These are phyloP conservation scores for Zygosaccharomyces pseudobailii DNA, from an alignment of 1,139 yeast species.

Conservation along the genomic window DNA sequence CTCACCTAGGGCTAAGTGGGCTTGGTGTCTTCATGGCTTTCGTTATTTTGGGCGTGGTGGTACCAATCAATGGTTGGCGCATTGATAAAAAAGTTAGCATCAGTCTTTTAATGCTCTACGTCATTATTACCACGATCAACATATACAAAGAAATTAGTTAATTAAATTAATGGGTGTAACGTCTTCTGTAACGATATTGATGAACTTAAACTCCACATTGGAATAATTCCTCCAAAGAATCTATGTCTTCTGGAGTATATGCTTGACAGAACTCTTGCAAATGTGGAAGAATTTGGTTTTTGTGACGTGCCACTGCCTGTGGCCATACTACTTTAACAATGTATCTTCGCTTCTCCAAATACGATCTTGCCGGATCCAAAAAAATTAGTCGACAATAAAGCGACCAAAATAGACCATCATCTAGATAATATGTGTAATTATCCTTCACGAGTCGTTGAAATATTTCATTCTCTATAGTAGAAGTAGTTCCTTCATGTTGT, in stretches of 20 bases:
- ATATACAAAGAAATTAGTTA: conserved; percentile 10
- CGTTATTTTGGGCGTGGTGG: conserved; percentile 45
- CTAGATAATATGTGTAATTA: conserved; percentile 18
- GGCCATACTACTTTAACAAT: conserved; percentile 23
- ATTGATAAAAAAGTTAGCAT: conserved; percentile 56
- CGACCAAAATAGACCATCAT: conserved; percentile 25
- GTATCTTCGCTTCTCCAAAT: conserved; percentile 24
- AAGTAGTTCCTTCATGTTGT: conserved; percentile 24
- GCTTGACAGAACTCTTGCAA: conserved; percentile 21
- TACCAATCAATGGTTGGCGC: conserved; percentile 64
- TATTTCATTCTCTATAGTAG: conserved; percentile 20
- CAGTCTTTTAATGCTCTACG: conserved; percentile 21
- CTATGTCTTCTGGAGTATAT: conserved; percentile 31
- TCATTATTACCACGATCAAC: conserved; percentile 13
- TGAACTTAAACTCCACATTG: conserved; percentile 1
- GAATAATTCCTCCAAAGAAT: conserved; percentile 16
- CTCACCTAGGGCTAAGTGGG: conserved; percentile 48
- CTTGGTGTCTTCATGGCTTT: conserved; percentile 52
- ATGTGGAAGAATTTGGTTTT: conserved; percentile 4
- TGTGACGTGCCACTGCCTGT: conserved; percentile 11
- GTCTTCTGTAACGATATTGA: neutral
- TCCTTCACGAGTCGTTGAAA: conserved; percentile 22
- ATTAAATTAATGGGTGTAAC: neutral
- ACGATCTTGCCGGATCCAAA: conserved; percentile 24
- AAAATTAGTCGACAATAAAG: conserved; percentile 27